Evolutionary conservation across 495 filamentous ascomycete species (phyloP).

Genomic region (Cairneyella variabilis): DNA sequence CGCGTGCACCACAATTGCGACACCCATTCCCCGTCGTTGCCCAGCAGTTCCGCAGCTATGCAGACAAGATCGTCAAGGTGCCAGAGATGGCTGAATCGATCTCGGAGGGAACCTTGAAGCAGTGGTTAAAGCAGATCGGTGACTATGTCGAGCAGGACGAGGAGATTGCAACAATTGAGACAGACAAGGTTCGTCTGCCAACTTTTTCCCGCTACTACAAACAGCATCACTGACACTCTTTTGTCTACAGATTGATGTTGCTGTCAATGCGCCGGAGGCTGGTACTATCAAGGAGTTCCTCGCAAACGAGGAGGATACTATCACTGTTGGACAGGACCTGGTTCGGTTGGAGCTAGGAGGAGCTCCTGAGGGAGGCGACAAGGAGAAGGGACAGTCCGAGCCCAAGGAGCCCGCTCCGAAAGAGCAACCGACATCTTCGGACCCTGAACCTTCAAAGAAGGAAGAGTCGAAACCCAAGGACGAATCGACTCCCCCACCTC

Average conservation of each 20-base stretch:
- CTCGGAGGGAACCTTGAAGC: conserved; percentile 94
- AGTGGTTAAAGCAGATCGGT: conserved; percentile 91
- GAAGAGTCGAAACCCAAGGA: conserved; percentile 31
- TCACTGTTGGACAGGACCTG: conserved; percentile 89
- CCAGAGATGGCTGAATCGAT: conserved; percentile 99
- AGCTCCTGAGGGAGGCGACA: conserved; percentile 44
- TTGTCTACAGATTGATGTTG: conserved; percentile 17
- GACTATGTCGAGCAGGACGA: conserved; percentile 95
- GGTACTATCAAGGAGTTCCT: conserved; percentile 91
- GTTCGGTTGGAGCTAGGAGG: conserved; percentile 78
- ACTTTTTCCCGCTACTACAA: background rate
- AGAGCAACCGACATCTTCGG: conserved; percentile 49
- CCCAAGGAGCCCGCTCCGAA: conserved; percentile 58
- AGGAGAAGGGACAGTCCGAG: conserved; percentile 48
- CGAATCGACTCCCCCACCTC: conserved; percentile 15
- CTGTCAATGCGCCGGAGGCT: conserved; percentile 77
- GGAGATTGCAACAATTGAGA: conserved; percentile 98
- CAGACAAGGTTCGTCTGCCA: conserved; percentile 78
- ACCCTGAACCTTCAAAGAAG: conserved; percentile 52
- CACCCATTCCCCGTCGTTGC: conserved; percentile 37
- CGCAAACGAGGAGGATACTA: conserved; percentile 92
- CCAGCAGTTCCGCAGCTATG: conserved; percentile 52
- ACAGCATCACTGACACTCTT: background rate
- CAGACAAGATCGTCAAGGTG: conserved; percentile 85
- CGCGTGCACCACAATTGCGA: conserved; percentile 36